Evolutionary conservation across 73 alveolate genomes (phyloP), one percentile per base, ranked within the genome.

Genomic region (Symbiodinium natans): DNA sequence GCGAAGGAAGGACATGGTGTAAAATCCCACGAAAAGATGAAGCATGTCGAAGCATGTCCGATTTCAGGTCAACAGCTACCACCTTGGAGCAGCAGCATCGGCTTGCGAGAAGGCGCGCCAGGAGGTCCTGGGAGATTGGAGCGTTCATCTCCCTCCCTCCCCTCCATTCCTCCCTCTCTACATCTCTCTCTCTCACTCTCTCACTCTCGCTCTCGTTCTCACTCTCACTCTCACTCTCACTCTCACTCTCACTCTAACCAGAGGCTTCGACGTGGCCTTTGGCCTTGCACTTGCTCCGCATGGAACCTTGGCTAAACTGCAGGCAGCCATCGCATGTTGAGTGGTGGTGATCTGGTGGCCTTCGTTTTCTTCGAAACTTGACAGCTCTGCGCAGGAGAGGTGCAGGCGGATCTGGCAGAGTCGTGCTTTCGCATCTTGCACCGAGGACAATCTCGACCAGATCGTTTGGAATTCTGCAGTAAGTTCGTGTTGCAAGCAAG

Each of bases 401-500:
- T n/a, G n/a, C n/a, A n/a, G n/a, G n/a, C n/a, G n/a, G n/a, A n/a
- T n/a, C n/a, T n/a, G n/a, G n/a, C n/a, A n/a, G n/a, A n/a, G n/a
- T n/a, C n/a, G n/a, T n/a, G n/a, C n/a, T n/a, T n/a, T n/a, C n/a
- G n/a, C n/a, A n/a, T n/a, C n/a, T n/a, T n/a, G 13, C 59, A 6
- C 86, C 39, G 25, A 89, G 95, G 86, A n/a, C 75, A 13, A 17
- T 39, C 15, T 23, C 21, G 97, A 90, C 40, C 38, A 7, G 13
- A n/a, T 90, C 48, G 52, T 41, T 34, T 38, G 84, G 80, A 90
- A 90, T 73, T 36, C 88, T 31, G 97, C 97, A 34, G 43, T 90
- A 36, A 90, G 97, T 33, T n/a, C 77, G 34, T 90, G 97, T 89
- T 71, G 89, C 54, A 90, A 90, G 46, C 82, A 80, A 90, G 97